phyloP scores from a whole-genome alignment of 148 eudicot species.

The Polygonum aviculare region DNA sequence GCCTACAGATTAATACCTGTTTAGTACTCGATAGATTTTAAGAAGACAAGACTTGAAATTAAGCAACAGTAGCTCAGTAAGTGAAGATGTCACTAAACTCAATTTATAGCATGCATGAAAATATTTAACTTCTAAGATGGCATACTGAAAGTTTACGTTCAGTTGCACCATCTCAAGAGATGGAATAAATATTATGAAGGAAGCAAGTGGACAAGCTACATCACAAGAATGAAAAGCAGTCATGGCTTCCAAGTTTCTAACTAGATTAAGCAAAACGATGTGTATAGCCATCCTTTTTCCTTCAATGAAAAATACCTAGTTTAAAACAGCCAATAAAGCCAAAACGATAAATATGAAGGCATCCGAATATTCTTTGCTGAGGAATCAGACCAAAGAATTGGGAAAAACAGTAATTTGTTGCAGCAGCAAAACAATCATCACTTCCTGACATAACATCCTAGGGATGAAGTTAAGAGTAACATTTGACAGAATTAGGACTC shows the following conservation, averaged over 20 bases:
- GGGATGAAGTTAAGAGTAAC: background rate
- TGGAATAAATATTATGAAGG: background rate
- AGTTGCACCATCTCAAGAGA: background rate
- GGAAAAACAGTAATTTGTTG: background rate
- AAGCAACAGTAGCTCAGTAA: background rate
- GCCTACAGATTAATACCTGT: conserved; percentile 39
- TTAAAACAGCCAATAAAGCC: background rate
- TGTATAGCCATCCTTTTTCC: background rate
- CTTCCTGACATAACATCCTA: background rate
- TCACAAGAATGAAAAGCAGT: background rate
- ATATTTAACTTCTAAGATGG: background rate
- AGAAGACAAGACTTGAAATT: background rate
- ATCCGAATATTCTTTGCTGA: background rate
- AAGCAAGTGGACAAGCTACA: background rate
- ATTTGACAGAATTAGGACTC: conserved; percentile 5
- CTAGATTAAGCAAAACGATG: background rate
- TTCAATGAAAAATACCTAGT: too few relatives aligned
- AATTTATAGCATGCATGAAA: background rate
- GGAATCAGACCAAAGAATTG: background rate
- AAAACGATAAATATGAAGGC: background rate
- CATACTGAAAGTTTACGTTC: background rate
- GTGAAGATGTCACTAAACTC: background rate
- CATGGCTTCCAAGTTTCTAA: background rate
- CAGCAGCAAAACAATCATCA: background rate
- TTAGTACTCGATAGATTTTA: background rate